These are phyloP conservation scores for Prototheca cutis DNA, from an alignment of 163 green algal genomes.

Conservation along the genomic window DNA sequence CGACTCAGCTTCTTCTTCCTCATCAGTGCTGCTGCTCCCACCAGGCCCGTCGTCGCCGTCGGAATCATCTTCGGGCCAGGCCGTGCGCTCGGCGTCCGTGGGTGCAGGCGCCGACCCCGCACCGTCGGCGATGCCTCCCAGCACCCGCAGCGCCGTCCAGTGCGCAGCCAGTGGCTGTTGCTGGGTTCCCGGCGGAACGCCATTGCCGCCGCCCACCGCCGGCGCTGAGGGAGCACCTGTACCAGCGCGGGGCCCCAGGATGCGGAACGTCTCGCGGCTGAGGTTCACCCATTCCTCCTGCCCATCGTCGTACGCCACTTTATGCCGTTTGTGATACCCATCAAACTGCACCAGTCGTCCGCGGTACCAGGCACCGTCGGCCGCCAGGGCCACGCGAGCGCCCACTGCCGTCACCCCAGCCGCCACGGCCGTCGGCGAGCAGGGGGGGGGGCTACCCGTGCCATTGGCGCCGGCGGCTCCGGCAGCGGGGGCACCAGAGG, in stretches of 20 bases:
- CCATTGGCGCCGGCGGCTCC: background rate
- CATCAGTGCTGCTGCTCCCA: no score
- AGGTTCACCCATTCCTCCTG: constrained; percentile 60
- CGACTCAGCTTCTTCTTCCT: no score
- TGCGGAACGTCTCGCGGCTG: constrained; percentile 22
- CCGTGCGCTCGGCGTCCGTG: background rate
- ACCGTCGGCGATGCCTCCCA: no score
- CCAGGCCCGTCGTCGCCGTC: no score
- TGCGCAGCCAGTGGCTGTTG: no score
- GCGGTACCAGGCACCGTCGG: constrained; percentile 15
- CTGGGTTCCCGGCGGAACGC: no score
- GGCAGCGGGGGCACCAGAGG: background rate
- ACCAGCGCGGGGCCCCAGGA: background rate
- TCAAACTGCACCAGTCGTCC: constrained; percentile 40
- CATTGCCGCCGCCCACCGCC: background rate
- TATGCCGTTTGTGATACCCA: constrained; percentile 32
- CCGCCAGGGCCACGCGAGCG: constrained; percentile 15
- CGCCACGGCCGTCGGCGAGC: background rate
- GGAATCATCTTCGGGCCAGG: background rate
- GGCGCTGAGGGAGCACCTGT: background rate
- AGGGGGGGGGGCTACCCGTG: background rate
- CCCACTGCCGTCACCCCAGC: constrained; percentile 10
- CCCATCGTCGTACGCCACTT: constrained; percentile 58
- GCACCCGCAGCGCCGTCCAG: background rate
- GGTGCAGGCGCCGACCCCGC: no score